Evolutionary conservation across 345 rosid species (phyloP).

Genomic region (Ceriops zippeliana): DNA sequence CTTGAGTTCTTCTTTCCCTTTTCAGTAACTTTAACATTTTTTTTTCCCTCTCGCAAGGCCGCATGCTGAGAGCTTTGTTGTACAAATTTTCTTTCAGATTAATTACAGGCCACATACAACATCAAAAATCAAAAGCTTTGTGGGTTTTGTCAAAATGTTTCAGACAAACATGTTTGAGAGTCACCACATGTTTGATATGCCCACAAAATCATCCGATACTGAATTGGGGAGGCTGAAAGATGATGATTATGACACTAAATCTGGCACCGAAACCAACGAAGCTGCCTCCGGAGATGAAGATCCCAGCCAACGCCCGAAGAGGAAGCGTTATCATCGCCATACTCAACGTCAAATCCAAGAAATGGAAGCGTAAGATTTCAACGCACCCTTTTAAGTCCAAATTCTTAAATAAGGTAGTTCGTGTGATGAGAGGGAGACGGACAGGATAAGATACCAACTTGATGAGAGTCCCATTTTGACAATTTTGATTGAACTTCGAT

Average conservation of each 20-base stretch:
- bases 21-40: no score
- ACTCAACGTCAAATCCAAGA: conserved; percentile 95
- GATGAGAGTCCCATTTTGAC: no score
- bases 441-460: no score
- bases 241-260: conserved; percentile 72
- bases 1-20: no score
- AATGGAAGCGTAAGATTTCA: conserved; percentile 70
- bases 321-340: conserved; percentile 90
- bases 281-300: conserved; percentile 74
- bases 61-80: no score
- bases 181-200: conserved; percentile 66
- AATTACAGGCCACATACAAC: not conserved
- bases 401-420: not conserved
- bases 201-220: conserved; percentile 48
- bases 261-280: conserved; percentile 65
- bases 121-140: not conserved
- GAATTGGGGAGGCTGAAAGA: conserved; percentile 58
- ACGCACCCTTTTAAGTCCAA: not conserved
- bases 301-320: conserved; percentile 61
- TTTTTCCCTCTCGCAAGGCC: no score
- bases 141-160: conserved; percentile 43
- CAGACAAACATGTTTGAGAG: conserved; percentile 69
- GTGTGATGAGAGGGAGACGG: not conserved
- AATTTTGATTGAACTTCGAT: not conserved
- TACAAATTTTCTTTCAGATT: no score